Percentiles rank a stretch among this genome's conserved stretches.
Evolutionary conservation across 163 green algal species (phyloP).

Genomic region (Scenedesmus sp.): DNA sequence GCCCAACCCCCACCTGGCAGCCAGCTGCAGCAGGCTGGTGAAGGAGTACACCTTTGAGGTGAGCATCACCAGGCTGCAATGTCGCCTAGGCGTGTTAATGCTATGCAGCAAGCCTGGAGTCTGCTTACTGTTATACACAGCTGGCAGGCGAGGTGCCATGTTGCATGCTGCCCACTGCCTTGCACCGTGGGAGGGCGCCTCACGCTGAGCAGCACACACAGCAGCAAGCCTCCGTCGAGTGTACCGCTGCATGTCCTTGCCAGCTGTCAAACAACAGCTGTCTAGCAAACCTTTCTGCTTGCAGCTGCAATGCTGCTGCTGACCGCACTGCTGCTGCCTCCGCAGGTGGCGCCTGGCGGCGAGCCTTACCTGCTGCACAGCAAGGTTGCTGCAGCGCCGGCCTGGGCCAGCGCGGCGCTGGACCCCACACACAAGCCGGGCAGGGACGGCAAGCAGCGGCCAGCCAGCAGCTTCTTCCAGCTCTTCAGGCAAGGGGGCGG

Average conservation of each 20-base stretch:
- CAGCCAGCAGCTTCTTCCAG: constrained; percentile 48
- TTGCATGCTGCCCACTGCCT: no score
- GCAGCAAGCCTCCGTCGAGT: no score
- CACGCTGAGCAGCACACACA: no score
- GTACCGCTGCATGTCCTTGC: neutral
- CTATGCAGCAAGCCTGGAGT: no score
- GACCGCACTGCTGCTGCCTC: neutral
- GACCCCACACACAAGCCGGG: constrained; percentile 39
- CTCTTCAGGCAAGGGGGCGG: constrained; percentile 43
- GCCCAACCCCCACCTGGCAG: constrained; percentile 18
- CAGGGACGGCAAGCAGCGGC: constrained; percentile 22
- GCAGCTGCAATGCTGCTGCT: neutral
- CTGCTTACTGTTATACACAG: no score
- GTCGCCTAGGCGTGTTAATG: no score
- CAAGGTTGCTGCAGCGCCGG: constrained; percentile 5
- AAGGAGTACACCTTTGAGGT: constrained; percentile 49
- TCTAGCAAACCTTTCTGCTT: neutral
- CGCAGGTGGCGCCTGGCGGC: neutral
- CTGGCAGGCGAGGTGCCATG: no score
- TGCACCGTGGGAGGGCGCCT: no score
- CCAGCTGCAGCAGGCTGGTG: neutral
- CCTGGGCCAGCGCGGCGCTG: constrained; percentile 1
- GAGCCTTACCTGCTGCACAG: constrained; percentile 25
- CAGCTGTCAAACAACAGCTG: neutral
- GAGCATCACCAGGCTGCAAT: neutral